A percentile compares a stretch with the other conserved stretches of the same genome.
Conservation (phyloP, 495 filamentous ascomycete genomes). For the Penicillium silybi region DNA sequence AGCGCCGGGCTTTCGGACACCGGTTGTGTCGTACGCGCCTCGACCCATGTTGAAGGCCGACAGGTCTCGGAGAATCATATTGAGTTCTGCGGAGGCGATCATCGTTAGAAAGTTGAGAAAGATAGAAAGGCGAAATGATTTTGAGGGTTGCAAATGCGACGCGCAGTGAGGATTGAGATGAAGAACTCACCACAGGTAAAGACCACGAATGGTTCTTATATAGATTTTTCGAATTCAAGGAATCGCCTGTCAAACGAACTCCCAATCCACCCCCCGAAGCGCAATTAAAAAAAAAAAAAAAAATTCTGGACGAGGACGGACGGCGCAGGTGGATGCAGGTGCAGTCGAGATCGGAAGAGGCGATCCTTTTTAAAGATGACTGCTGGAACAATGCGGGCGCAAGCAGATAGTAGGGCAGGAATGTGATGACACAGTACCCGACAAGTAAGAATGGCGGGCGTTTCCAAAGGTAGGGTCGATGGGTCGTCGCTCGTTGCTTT, state of each 20-base stretch:
- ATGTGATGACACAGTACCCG: constrained; percentile 37
- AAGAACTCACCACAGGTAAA: constrained; percentile 23
- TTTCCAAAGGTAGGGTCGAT: constrained; percentile 13
- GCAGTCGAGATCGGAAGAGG: constrained; percentile 42
- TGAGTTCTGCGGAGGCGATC: constrained; percentile 32
- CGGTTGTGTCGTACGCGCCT: constrained; percentile 58
- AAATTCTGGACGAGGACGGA: constrained; percentile 26
- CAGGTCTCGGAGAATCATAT: constrained; percentile 49
- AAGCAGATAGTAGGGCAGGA: constrained; percentile 44
- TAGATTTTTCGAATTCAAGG: constrained; percentile 14
- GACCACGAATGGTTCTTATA: constrained; percentile 27
- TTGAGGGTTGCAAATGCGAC: constrained; percentile 3
- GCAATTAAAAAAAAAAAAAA: constrained; percentile 9
- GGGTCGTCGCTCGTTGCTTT: constrained; percentile 31
- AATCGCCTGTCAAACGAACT: constrained; percentile 20
- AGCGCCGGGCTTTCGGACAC: constrained; percentile 53
- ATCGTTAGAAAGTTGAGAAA: constrained; percentile 28
- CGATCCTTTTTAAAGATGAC: constrained; percentile 37
- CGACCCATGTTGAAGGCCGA: constrained; percentile 55
- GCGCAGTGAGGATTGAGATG: constrained; percentile 20
- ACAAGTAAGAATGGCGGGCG: constrained; percentile 9
- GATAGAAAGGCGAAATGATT: not conserved
- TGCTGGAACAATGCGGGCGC: constrained; percentile 33
- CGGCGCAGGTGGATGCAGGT: constrained; percentile 29
- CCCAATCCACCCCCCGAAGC: constrained; percentile 26